A percentile compares a stretch with the other conserved stretches of the same genome.
Evolutionary conservation across 2,329 filamentous ascomycete species (phyloP).

Genomic region (Curvularia verruculosa): DNA sequence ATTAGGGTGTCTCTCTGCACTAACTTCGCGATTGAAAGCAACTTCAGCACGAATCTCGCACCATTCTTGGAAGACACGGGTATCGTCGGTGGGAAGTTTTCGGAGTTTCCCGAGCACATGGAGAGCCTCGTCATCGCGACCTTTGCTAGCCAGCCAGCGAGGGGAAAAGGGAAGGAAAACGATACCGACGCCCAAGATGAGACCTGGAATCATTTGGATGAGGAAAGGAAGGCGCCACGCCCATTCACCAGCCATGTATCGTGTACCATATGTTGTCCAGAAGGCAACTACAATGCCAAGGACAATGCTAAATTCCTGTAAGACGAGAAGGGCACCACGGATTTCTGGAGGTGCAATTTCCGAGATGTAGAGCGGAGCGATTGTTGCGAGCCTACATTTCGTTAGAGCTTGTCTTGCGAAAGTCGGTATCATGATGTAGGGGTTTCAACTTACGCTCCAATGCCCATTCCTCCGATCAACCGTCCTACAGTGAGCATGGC

Average conservation of each 20-base stretch:
- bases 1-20: slow-evolving; percentile 47
- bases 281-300: slow-evolving; percentile 59
- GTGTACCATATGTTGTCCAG: slow-evolving; percentile 62
- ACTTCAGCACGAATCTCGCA: slow-evolving; percentile 61
- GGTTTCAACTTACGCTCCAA: slow-evolving; percentile 53
- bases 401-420: slow-evolving; percentile 9
- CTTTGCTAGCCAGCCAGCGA: slow-evolving; percentile 57
- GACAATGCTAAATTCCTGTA: slow-evolving; percentile 57
- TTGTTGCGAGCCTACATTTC: slow-evolving; percentile 41
- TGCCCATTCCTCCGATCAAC: slow-evolving; percentile 58
- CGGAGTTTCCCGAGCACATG: slow-evolving; percentile 57
- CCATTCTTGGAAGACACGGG: slow-evolving; percentile 60
- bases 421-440: background rate
- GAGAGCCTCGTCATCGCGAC: slow-evolving; percentile 56
- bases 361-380: slow-evolving; percentile 60
- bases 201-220: slow-evolving; percentile 53
- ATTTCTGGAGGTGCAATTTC: slow-evolving; percentile 60
- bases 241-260: slow-evolving; percentile 51
- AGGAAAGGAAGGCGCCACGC: slow-evolving; percentile 57
- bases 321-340: slow-evolving; percentile 57
- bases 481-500: slow-evolving; percentile 59
- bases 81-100: slow-evolving; percentile 56
- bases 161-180: slow-evolving; percentile 62
- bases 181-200: slow-evolving; percentile 51
- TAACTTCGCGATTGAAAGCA: slow-evolving; percentile 57